phyloP scores from a whole-genome alignment of 805 yeast species.

The Candida montana region DNA sequence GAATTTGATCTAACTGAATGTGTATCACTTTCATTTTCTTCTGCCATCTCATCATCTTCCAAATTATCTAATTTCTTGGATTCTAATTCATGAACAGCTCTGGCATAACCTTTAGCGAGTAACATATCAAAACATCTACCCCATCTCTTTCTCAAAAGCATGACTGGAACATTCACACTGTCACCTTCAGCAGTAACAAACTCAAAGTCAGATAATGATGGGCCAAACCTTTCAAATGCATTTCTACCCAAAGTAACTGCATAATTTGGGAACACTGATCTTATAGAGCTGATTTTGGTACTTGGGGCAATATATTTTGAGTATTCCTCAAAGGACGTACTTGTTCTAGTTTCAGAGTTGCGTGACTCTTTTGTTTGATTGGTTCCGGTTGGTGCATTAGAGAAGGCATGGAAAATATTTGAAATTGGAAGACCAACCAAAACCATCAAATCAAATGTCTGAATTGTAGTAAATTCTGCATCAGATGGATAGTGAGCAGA shows the following conservation, averaged over 20 bases:
- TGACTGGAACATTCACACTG: slow-evolving; percentile 55
- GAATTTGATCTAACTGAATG: slow-evolving; percentile 16
- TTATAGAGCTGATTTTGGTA: slow-evolving; percentile 55
- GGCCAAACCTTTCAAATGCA: slow-evolving; percentile 64
- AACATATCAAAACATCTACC: slow-evolving; percentile 63
- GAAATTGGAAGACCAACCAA: slow-evolving; percentile 52
- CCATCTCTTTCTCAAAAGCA: slow-evolving; percentile 68
- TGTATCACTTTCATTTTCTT: slow-evolving; percentile 8
- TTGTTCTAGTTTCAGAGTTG: slow-evolving; percentile 12
- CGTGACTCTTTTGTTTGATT: slow-evolving; percentile 18
- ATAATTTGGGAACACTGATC: slow-evolving; percentile 69
- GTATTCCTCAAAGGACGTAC: slow-evolving; percentile 52
- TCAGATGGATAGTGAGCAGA: slow-evolving; percentile 21
- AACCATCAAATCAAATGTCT: slow-evolving; percentile 39
- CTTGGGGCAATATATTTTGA: slow-evolving; percentile 74
- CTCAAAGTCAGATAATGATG: slow-evolving; percentile 64
- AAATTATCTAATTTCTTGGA: slow-evolving; percentile 8
- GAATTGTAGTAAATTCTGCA: slow-evolving; percentile 31
- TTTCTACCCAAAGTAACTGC: slow-evolving; percentile 75
- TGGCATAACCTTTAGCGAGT: slow-evolving; percentile 58
- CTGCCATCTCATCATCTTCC: slow-evolving; percentile 7
- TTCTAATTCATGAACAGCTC: slow-evolving; percentile 37
- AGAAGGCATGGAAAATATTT: slow-evolving; percentile 31
- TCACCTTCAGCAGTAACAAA: slow-evolving; percentile 67
- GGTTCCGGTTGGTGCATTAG: slow-evolving; percentile 5